Evolutionary conservation across 1,139 yeast species (phyloP), one percentile per base, ranked within the genome.

Genomic region (Nakaseomyces kungkrabaensis): DNA sequence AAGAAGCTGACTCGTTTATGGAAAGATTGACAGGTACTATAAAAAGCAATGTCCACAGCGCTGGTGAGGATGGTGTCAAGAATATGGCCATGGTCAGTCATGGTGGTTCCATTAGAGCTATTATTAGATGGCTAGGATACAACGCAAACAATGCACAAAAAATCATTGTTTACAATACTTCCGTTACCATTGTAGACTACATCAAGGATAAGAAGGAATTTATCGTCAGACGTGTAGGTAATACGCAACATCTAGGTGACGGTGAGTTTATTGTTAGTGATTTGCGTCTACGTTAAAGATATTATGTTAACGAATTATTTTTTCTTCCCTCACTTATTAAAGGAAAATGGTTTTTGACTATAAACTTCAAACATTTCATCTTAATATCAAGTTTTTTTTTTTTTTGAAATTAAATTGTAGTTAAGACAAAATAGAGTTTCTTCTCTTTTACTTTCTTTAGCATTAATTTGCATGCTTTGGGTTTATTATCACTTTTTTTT

Each of bases 71-170:
- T 3, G 43, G 49, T 22, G 65, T 71, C 53, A 63, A 67, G 45
- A 84, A 83, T 53, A 74, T 85, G 1, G 71, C 82, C 29, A 54
- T 88, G 27, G 81, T 92, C 51, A 81, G 92, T 10, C 97, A 89
- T 62, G 97, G 97, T 22, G 96, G 96, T 5, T 87, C 87, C 1
- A 81, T 89, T 34, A 76, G 87, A 48, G 76, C 80, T 45, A 74
- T 83, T 45, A 61, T 77, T 47, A 75, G 61, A 52, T 63, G 62
- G 58, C 53, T 69, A 13, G 59, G 78, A 49, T 72, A 76, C 53
- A 69, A 76, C 0, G 69, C 67, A 1, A 68, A 77, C 50, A 60
- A 67, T 31, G 37, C 41, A 1, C 45, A 47, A 0, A 75, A 74
- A 49, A 70, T 83, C 53, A 75, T 74, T 54, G 86, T 83, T 0